These are phyloP conservation scores for Usnea hakonensis DNA, from an alignment of 495 filamentous ascomycete species.

Conservation along the genomic window DNA sequence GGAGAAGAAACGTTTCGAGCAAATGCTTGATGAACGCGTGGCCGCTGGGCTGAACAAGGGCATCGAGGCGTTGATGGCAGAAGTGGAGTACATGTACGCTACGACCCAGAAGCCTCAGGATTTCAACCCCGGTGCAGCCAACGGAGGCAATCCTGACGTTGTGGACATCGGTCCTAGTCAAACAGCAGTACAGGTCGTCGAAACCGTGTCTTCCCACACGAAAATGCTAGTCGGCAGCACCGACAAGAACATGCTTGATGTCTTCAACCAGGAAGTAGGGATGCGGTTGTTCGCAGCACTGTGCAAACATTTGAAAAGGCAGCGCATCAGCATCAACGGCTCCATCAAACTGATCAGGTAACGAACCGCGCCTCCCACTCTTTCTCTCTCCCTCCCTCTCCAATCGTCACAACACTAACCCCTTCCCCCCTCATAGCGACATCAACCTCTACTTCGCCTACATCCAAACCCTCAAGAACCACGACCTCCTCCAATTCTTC, in stretches of 20 bases:
- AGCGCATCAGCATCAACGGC: conserved; percentile 82
- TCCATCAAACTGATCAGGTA: conserved; percentile 84
- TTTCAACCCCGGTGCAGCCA: conserved; percentile 68
- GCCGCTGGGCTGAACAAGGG: conserved; percentile 94
- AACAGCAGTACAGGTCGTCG: conserved; percentile 72
- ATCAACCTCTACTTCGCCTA: conserved; percentile 91
- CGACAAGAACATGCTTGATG: conserved; percentile 94
- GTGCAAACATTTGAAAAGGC: conserved; percentile 95
- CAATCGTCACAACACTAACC: background rate
- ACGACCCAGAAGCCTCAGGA: conserved; percentile 81
- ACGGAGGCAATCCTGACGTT: conserved; percentile 37
- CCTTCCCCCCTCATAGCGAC: conserved; percentile 48
- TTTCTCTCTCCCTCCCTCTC: too few species aligned
- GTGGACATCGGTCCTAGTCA: conserved; percentile 74
- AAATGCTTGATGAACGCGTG: conserved; percentile 96
- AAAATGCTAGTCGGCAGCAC: conserved; percentile 86
- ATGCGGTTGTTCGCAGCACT: conserved; percentile 80
- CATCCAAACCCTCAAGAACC: conserved; percentile 70
- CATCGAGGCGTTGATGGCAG: conserved; percentile 96
- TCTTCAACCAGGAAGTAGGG: conserved; percentile 97
- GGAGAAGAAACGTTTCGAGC: conserved; percentile 97
- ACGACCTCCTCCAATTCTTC: conserved; percentile 80
- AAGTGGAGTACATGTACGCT: conserved; percentile 91
- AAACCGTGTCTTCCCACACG: conserved; percentile 79
- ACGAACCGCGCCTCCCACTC: background rate